These are phyloP conservation scores for Wickerhamomyces chambardii DNA, from an alignment of 805 yeast genomes.

Conservation along the genomic window DNA sequence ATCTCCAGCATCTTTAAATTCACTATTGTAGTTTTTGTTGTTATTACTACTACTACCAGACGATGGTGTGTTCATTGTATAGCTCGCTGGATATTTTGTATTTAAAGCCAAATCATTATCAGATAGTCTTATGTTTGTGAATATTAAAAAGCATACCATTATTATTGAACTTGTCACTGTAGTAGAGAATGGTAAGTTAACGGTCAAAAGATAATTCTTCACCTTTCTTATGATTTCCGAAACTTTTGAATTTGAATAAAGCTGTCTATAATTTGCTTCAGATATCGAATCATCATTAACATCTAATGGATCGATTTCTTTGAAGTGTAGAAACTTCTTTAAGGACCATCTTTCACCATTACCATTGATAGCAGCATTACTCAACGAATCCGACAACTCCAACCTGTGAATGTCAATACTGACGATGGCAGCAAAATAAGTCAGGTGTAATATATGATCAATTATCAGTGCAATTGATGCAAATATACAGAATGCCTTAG, in stretches of 20 bases:
- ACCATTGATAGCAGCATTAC: conserved; percentile 1
- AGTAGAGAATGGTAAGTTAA: conserved; percentile 28
- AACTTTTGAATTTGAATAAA: neutral
- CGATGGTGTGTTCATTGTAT: too few relatives aligned
- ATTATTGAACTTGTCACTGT: conserved; percentile 21
- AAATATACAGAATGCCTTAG: conserved; percentile 35
- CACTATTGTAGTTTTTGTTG: too few relatives aligned
- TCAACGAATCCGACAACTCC: conserved; percentile 48
- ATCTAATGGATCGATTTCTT: conserved; percentile 1
- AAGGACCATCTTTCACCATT: neutral
- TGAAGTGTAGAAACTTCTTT: neutral
- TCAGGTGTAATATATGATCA: conserved; percentile 52
- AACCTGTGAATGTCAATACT: conserved; percentile 58
- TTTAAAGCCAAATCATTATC: too few relatives aligned
- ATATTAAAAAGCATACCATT: conserved; percentile 17
- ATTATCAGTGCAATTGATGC: conserved; percentile 38
- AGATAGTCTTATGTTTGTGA: conserved; percentile 26
- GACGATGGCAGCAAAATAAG: conserved; percentile 57
- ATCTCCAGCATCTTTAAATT: too few relatives aligned
- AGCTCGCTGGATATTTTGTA: too few relatives aligned
- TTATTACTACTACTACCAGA: too few relatives aligned
- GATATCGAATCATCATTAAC: too few relatives aligned
- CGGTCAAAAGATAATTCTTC: conserved; percentile 15
- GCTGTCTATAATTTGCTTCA: too few relatives aligned
- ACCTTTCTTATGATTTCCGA: neutral